Evolutionary conservation across 2,329 filamentous ascomycete species (phyloP).

Genomic region (Fusarium oxysporum): DNA sequence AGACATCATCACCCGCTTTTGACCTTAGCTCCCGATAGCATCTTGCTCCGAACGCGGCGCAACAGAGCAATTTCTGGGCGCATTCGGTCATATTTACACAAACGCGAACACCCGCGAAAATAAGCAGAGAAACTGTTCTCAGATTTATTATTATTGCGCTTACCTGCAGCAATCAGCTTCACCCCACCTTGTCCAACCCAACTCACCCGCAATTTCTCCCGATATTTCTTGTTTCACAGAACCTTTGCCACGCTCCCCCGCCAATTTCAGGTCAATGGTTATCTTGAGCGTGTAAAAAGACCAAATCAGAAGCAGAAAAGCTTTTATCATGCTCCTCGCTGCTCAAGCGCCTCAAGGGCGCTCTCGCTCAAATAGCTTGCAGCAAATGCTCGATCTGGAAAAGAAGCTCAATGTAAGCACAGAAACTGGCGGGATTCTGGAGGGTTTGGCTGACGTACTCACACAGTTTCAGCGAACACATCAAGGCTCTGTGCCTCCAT

Average conservation of each 20-base stretch:
- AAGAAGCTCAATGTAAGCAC: conserved; percentile 66
- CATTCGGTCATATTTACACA: conserved; percentile 11
- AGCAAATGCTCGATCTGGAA: conserved; percentile 70
- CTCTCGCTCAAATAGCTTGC: conserved; percentile 60
- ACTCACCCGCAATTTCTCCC: conserved; percentile 19
- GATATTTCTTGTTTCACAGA: conserved; percentile 7
- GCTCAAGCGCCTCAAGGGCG: conserved; percentile 33
- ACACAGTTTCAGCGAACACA: conserved; percentile 35
- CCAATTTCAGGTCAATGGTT: conserved; percentile 23
- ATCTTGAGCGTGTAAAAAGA: conserved; percentile 2
- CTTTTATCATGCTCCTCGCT: conserved; percentile 31
- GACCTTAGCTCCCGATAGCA: conserved; percentile 8
- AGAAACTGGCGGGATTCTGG: not conserved
- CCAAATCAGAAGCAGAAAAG: not conserved
- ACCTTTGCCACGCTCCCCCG: conserved; percentile 21
- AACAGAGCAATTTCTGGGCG: not conserved
- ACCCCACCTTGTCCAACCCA: conserved; percentile 28
- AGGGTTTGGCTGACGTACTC: conserved; percentile 9
- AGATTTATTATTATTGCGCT: conserved; percentile 18
- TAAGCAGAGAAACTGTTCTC: conserved; percentile 4
- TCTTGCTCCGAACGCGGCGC: conserved; percentile 14
- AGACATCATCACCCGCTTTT: conserved; percentile 22
- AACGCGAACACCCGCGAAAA: conserved; percentile 18
- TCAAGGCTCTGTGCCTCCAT: conserved; percentile 32
- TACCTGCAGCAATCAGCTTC: conserved; percentile 32